These are phyloP conservation scores for Beauveria pseudobassiana DNA, from an alignment of 2,329 filamentous ascomycete genomes.

Conservation along the genomic window DNA sequence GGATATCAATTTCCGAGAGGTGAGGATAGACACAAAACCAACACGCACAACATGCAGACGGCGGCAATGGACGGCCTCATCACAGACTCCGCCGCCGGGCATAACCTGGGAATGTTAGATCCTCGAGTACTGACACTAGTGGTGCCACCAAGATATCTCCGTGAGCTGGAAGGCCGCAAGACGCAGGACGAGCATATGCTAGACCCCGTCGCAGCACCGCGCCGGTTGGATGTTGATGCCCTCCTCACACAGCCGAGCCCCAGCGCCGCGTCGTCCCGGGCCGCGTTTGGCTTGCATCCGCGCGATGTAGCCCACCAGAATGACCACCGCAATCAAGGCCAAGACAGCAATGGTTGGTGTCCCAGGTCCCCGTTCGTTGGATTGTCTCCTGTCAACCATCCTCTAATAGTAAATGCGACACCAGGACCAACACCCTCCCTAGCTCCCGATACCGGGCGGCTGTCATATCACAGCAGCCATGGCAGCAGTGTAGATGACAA, in stretches of 20 bases:
- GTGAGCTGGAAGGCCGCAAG: slow-evolving; percentile 10
- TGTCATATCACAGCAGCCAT: slow-evolving; percentile 9
- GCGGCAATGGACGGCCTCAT: background rate
- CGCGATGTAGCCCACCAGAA: slow-evolving; percentile 8
- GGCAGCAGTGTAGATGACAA: slow-evolving; percentile 8
- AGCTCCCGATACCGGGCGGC: slow-evolving; percentile 6
- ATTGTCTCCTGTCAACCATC: background rate
- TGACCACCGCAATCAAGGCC: background rate
- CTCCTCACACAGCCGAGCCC: slow-evolving; percentile 6
- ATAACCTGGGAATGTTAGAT: background rate
- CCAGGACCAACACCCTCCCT: slow-evolving; percentile 8
- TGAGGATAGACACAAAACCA: background rate
- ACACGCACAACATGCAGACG: background rate
- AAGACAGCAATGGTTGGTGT: slow-evolving; percentile 8
- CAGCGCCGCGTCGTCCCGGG: background rate
- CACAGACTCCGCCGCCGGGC: background rate
- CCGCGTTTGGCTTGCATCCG: slow-evolving; percentile 7
- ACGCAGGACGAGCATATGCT: background rate
- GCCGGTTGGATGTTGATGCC: slow-evolving; percentile 6
- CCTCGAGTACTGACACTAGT: background rate
- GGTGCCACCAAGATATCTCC: slow-evolving; percentile 7
- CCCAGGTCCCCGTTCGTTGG: background rate
- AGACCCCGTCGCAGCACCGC: slow-evolving; percentile 8
- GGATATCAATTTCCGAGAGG: slow-evolving; percentile 18
- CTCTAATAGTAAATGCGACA: background rate